Evolutionary conservation across 2,329 filamentous ascomycete genomes (phyloP).

Genomic region (Knufia fluminis): DNA sequence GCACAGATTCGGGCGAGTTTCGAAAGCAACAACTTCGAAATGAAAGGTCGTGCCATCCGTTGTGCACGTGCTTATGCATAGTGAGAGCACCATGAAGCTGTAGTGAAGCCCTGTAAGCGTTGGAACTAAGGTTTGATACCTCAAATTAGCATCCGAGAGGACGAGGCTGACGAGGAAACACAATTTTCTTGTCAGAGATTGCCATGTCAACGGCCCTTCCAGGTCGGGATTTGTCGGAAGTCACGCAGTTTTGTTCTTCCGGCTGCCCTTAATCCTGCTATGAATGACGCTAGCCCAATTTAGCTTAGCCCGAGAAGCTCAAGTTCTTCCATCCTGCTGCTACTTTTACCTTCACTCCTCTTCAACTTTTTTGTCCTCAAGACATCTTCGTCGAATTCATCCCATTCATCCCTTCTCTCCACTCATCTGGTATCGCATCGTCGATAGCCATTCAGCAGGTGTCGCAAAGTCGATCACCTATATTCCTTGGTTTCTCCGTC

Average conservation of each 20-base stretch:
- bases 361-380: slow-evolving; percentile 8
- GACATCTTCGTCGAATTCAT: slow-evolving; percentile 7
- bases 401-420: slow-evolving; percentile 8
- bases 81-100: too few species aligned
- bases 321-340: slow-evolving; percentile 3
- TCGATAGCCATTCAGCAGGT: slow-evolving; percentile 6
- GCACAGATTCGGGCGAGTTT: too few species aligned
- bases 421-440: slow-evolving; percentile 7
- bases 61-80: too few species aligned
- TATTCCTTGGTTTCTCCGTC: slow-evolving; percentile 5
- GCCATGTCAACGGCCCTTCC: slow-evolving; percentile 1
- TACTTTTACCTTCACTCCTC: slow-evolving; percentile 9
- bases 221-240: slow-evolving; percentile 1
- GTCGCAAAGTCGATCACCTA: slow-evolving; percentile 7
- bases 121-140: too few species aligned
- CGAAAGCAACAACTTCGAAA: too few species aligned
- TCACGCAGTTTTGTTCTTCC: not conserved
- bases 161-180: not conserved
- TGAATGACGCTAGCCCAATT: not conserved
- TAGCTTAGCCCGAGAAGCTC: slow-evolving; percentile 6
- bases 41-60: too few species aligned
- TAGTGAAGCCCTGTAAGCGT: too few species aligned
- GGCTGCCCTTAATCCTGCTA: not conserved
- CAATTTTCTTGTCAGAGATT: slow-evolving; percentile 6
- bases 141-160: too few species aligned